Base-by-base conservation (phyloP, 495 filamentous ascomycete genomes). In the Neurospora sp. region DNA sequence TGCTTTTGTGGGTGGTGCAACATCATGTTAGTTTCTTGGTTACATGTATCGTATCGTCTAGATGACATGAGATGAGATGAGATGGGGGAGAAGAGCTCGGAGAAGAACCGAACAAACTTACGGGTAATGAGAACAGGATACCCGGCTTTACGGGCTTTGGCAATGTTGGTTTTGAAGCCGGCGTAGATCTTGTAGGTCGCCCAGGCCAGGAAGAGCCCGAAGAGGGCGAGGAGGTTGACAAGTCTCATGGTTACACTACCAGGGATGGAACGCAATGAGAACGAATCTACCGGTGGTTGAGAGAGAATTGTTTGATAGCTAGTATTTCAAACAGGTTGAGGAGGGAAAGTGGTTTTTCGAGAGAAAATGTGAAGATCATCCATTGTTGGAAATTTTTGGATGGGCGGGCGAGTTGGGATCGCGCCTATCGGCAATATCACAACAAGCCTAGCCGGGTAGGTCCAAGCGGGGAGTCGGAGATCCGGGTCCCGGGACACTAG, bases 111-210 rank as follows among this genome's bases (percentile, higher is more conserved):
- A 0, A n/a, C 20, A 12, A 22, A 83, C 86, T 74, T 78, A 88
- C 86, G 85, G 65, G 82, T 69, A 42, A 87, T 71, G 38, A 83
- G 75, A 70, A 86, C 87, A 3, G 80, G 81, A 12, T 86, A 71
- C 0, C 83, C 83, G 14, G 81, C 81, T 45, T 77, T 77, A 73
- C 83, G 83, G n/a, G 86, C 86, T 6, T 78, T 78, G 1, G 78
- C 77, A 39, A 86, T 84, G 61, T 86, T 85, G 9, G 68, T 75
- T 14, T 73, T 75, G 59, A 85, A 77, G 35, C 78, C 81, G 1
- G 76, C 73, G 53, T 79, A 45, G 53, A 74, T 70, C 42, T 68
- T 76, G 73, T 78, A 80, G 37, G 75, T 37, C 9, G 65, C 39
- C 31, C 71, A 73, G 0, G 53, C 71, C 6, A 73, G 38, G 27